phyloP scores from a whole-genome alignment of 805 yeast genomes.

The Lachancea quebecensis region DNA sequence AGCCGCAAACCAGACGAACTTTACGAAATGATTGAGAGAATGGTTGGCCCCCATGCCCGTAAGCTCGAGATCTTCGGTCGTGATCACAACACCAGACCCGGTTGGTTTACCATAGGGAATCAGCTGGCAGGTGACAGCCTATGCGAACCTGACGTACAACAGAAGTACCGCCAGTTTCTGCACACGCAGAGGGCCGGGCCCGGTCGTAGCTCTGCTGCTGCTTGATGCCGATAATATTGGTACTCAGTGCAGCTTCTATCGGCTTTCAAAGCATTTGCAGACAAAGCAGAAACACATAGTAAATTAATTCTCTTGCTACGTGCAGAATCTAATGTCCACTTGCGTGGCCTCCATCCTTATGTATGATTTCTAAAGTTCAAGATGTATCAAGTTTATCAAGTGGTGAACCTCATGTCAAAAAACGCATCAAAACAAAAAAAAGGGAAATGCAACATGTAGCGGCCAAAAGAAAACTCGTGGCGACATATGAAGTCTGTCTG shows the following conservation, averaged over 20 bases:
- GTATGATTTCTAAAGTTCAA: not conserved
- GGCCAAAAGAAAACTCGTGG: not conserved
- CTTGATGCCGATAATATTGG: too few species aligned
- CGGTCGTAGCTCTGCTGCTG: too few species aligned
- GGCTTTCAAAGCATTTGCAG: not conserved
- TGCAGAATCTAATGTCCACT: not conserved
- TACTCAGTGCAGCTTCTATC: not conserved
- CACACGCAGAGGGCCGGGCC: not conserved
- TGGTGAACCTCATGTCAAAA: conserved; percentile 5
- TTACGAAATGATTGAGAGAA: conserved; percentile 76
- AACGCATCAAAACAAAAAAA: conserved; percentile 1
- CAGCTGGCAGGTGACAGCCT: conserved; percentile 58
- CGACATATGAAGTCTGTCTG: too few species aligned
- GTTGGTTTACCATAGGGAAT: conserved; percentile 87
- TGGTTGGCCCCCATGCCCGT: conserved; percentile 70
- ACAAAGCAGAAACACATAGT: not conserved
- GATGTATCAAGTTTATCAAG: not conserved
- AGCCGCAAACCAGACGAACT: conserved; percentile 88
- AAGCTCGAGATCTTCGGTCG: conserved; percentile 88
- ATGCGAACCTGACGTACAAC: conserved; percentile 49
- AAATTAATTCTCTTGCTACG: not conserved
- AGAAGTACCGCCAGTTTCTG: conserved; percentile 30
- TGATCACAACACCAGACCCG: conserved; percentile 76
- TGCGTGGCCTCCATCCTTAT: not conserved
- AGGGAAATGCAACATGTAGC: not conserved